phyloP scores from a whole-genome alignment of 2,329 filamentous ascomycete species.

The Aureobasidium sp. region DNA sequence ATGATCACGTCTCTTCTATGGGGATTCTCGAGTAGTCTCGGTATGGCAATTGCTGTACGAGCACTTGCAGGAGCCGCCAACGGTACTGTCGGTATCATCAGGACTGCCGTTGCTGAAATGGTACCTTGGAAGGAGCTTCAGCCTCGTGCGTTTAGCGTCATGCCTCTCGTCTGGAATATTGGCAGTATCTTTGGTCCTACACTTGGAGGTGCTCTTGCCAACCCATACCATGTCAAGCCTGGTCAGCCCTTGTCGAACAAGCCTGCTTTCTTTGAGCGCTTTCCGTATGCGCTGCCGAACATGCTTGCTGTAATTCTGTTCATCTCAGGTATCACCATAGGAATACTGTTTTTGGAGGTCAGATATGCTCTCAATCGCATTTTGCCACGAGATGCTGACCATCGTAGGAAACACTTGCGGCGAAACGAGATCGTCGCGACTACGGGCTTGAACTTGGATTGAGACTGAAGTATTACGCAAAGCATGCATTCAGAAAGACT shows the following conservation, averaged over 20 bases:
- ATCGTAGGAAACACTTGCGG: constrained; percentile 65
- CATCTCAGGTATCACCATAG: constrained; percentile 63
- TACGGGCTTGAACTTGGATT: constrained; percentile 68
- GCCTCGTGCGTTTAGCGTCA: constrained; percentile 80
- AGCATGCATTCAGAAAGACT: constrained; percentile 12
- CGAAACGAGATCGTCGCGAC: constrained; percentile 59
- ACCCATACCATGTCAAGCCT: constrained; percentile 68
- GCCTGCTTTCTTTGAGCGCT: constrained; percentile 61
- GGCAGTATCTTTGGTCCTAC: constrained; percentile 82
- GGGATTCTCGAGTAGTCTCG: constrained; percentile 70
- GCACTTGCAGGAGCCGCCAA: constrained; percentile 76
- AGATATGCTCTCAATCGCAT: neutral
- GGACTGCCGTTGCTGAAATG: constrained; percentile 84
- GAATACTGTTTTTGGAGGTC: constrained; percentile 68
- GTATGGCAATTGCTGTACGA: constrained; percentile 71
- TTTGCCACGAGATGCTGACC: constrained; percentile 2
- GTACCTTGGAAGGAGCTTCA: constrained; percentile 81
- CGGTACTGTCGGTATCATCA: constrained; percentile 77
- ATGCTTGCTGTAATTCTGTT: constrained; percentile 70
- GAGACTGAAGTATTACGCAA: constrained; percentile 40
- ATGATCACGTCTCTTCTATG: constrained; percentile 76
- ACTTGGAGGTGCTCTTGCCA: constrained; percentile 78
- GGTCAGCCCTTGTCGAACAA: constrained; percentile 44
- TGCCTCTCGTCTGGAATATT: constrained; percentile 85
- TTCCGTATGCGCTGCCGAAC: constrained; percentile 80